phyloP scores from a whole-genome alignment of 352 stramenopile species.

The Blastocystis sp. region DNA sequence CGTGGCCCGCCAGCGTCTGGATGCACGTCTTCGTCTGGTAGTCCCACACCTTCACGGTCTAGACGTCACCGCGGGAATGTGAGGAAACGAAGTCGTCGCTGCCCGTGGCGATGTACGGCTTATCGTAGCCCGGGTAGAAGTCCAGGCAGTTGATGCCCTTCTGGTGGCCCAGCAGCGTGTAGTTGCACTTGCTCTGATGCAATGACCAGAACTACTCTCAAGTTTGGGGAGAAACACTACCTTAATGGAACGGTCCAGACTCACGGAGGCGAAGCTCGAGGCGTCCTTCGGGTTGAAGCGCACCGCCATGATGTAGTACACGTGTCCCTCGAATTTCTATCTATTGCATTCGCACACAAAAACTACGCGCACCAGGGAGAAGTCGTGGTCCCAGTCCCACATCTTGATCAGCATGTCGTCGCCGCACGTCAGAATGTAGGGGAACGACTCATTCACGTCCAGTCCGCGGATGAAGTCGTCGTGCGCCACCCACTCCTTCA shows the following conservation, averaged over 20 bases:
- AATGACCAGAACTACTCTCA: constrained; percentile 78
- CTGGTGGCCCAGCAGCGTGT: constrained; percentile 85
- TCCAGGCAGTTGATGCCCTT: constrained; percentile 95
- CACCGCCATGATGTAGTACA: constrained; percentile 95
- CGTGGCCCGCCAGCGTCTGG: constrained; percentile 94
- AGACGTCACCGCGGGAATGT: not conserved
- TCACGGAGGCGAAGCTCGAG: constrained; percentile 94
- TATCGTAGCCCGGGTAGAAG: constrained; percentile 96
- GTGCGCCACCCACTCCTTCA: constrained; percentile 89
- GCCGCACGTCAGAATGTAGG: constrained; percentile 88
- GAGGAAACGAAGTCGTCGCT: constrained; percentile 78
- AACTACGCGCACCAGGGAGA: constrained; percentile 18
- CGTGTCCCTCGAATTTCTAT: constrained; percentile 75
- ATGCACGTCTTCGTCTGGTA: constrained; percentile 98
- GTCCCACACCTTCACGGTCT: constrained; percentile 97
- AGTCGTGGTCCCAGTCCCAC: constrained; percentile 84
- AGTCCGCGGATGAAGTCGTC: constrained; percentile 96
- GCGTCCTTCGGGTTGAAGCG: constrained; percentile 99
- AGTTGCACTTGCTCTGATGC: constrained; percentile 86
- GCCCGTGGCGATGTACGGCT: constrained; percentile 94
- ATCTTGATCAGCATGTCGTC: constrained; percentile 99
- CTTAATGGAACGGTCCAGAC: constrained; percentile 92
- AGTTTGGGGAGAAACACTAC: constrained; percentile 71
- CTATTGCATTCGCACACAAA: not conserved
- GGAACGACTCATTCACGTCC: constrained; percentile 89